Evolutionary conservation across 129 eudicot species (phyloP).

Genomic region (Flaveria robusta): DNA sequence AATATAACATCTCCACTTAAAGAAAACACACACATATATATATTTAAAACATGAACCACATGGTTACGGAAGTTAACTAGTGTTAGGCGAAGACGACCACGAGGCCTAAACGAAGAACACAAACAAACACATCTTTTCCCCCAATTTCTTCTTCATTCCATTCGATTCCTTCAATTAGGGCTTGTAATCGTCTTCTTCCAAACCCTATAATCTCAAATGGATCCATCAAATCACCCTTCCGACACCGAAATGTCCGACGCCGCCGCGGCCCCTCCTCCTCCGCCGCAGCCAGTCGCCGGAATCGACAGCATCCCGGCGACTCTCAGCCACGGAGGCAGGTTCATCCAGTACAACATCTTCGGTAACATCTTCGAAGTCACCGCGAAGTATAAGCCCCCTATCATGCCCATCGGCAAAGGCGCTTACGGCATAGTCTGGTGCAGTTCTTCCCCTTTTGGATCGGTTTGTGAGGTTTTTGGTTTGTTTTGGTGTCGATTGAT

Average conservation of each 20-base stretch:
- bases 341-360: slow-evolving; percentile 76
- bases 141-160: neutral
- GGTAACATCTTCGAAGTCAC: slow-evolving; percentile 89
- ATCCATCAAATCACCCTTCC: slow-evolving; percentile 56
- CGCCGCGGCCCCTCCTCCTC: slow-evolving; percentile 38
- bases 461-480: neutral
- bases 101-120: slow-evolving; percentile 12
- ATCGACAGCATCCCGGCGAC: slow-evolving; percentile 61
- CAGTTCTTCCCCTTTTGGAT: neutral
- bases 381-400: slow-evolving; percentile 81
- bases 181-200: slow-evolving; percentile 4
- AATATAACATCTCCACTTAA: neutral
- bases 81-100: slow-evolving; percentile 14
- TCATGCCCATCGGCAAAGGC: slow-evolving; percentile 86
- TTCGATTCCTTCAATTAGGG: slow-evolving; percentile 23
- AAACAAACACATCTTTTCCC: slow-evolving; percentile 2
- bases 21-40: neutral
- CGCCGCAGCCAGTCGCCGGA: slow-evolving; percentile 46
- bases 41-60: neutral
- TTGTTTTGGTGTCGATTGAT: neutral
- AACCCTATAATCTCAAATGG: slow-evolving; percentile 35
- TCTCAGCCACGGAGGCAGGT: slow-evolving; percentile 85
- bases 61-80: slow-evolving; percentile 24
- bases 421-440: slow-evolving; percentile 94
- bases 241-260: slow-evolving; percentile 86